Base-by-base conservation (phyloP, 2,329 filamentous ascomycete genomes). In the Colletotrichum navitas region DNA sequence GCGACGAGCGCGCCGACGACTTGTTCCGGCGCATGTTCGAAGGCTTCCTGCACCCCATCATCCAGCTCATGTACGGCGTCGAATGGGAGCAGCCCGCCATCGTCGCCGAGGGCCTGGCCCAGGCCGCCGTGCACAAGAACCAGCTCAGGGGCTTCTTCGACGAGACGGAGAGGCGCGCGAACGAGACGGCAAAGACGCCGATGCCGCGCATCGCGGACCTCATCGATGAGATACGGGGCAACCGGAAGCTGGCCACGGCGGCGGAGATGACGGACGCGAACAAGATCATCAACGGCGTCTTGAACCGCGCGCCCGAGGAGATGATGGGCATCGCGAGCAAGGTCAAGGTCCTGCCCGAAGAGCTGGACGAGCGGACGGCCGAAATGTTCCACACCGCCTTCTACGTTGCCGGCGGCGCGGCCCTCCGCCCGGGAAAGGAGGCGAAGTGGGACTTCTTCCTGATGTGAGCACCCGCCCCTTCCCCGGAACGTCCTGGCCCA, bases 11-110 rank as follows among this genome's bases (percentile, higher is more conserved):
- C 54, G 90, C 91, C 5, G 89, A 94, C 49, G 90, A 91, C 73
- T 83, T 97, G 84, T 82, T 95, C 3, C 84, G 85, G 2, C 86
- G 94, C 24, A 82, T 95, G 77, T 94, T 89, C 77, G 87, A 86
- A 21, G 91, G 90, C 0, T 87, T 95, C 73, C 76, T 94, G 2
- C 94, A 97, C 77, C 94, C 94, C 2, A 82, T 96, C 21, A 95
- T 97, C 73, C 94, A 97, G 78, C 86, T 97, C 26, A 93, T 94
- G 60, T 97, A 94, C 78, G 94, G 93, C 5, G 79, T 97, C 45
- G 94, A 97, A 78, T 97, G 94, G 83, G 80, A 87, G 12, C 94
- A 97, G 78, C 93, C 93, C 2, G 92, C 92, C 47, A 90, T 97
- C 71, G 86, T 97, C 36, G 93, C 94, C 7, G 89, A 95, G 81